These are phyloP conservation scores for Ceratobasidium sp. DNA, from an alignment of 1,284 basidiomycete genomes.

Conservation along the genomic window DNA sequence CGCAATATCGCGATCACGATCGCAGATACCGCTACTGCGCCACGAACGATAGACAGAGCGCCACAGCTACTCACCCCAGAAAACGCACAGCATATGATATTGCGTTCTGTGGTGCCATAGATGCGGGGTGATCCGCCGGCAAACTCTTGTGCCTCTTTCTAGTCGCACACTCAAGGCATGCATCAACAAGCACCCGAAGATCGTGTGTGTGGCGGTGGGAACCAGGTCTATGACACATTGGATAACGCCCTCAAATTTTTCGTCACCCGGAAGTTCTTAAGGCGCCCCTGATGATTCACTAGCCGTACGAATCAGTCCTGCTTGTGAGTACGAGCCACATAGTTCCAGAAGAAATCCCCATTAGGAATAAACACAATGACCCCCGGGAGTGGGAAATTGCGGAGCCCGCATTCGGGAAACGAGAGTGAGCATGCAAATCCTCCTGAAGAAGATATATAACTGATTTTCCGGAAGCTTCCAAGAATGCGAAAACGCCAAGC, in stretches of 20 bases:
- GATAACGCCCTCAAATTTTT: conserved; percentile 72
- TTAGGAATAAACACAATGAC: conserved; percentile 58
- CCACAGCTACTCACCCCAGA: conserved; percentile 63
- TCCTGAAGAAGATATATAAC: conserved; percentile 74
- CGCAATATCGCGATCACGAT: conserved; percentile 73
- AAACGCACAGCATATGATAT: conserved; percentile 70
- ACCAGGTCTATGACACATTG: conserved; percentile 72
- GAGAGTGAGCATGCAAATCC: conserved; percentile 74
- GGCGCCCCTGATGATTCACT: conserved; percentile 76
- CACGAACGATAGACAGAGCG: conserved; percentile 60
- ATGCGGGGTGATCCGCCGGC: conserved; percentile 64
- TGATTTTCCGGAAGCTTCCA: conserved; percentile 81
- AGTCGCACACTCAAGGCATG: conserved; percentile 55
- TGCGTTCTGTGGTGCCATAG: conserved; percentile 65
- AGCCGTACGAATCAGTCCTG: conserved; percentile 69
- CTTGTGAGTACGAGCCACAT: conserved; percentile 70
- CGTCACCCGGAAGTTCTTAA: no score
- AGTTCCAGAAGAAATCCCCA: conserved; percentile 58
- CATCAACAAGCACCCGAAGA: conserved; percentile 67
- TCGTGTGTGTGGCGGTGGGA: conserved; percentile 69
- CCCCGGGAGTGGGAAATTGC: conserved; percentile 70
- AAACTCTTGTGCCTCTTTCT: conserved; percentile 54
- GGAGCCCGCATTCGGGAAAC: conserved; percentile 77
- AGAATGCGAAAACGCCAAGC: no score
- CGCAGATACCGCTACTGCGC: conserved; percentile 71